Percentiles rank a stretch among this genome's conserved stretches.
Conservation (phyloP, 2,329 filamentous ascomycete genomes). For the Penicillium sp. region DNA sequence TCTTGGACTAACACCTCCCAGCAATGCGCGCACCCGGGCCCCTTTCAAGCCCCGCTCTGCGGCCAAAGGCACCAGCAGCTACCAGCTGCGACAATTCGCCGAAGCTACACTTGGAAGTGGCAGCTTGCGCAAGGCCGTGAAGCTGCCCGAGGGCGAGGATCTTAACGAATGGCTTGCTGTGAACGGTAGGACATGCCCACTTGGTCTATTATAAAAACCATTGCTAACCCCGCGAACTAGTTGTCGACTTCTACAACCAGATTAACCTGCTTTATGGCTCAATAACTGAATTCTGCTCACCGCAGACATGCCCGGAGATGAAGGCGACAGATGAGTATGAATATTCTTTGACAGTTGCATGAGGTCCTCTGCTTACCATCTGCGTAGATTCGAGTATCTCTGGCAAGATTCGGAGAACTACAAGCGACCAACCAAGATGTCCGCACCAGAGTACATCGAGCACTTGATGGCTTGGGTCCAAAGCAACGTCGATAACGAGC, state of each 20-base stretch:
- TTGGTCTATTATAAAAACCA: not conserved
- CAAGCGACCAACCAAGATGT: conserved; percentile 97
- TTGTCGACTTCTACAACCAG: conserved; percentile 99
- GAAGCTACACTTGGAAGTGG: conserved; percentile 95
- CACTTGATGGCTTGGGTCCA: conserved; percentile 98
- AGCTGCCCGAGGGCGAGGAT: conserved; percentile 94
- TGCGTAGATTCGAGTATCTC: conserved; percentile 85
- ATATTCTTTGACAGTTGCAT: not conserved
- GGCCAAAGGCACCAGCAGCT: conserved; percentile 83
- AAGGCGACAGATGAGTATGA: conserved; percentile 97
- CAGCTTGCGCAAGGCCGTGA: conserved; percentile 92
- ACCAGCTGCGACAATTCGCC: conserved; percentile 96
- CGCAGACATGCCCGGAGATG: conserved; percentile 97
- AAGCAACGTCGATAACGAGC: conserved; percentile 90
- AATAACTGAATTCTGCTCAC: conserved; percentile 98
- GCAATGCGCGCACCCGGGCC: conserved; percentile 83
- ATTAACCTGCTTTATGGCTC: conserved; percentile 98
- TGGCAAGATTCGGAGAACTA: conserved; percentile 96
- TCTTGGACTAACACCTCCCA: conserved; percentile 51
- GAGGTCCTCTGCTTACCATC: conserved; percentile 14
- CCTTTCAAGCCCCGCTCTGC: conserved; percentile 87
- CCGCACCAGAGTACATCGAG: conserved; percentile 95
- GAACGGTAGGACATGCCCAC: conserved; percentile 67
- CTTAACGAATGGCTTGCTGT: conserved; percentile 98
- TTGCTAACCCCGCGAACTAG: conserved; percentile 52